Conservation (phyloP, 148 eudicot genomes). For the Chenopodium quinoa region DNA sequence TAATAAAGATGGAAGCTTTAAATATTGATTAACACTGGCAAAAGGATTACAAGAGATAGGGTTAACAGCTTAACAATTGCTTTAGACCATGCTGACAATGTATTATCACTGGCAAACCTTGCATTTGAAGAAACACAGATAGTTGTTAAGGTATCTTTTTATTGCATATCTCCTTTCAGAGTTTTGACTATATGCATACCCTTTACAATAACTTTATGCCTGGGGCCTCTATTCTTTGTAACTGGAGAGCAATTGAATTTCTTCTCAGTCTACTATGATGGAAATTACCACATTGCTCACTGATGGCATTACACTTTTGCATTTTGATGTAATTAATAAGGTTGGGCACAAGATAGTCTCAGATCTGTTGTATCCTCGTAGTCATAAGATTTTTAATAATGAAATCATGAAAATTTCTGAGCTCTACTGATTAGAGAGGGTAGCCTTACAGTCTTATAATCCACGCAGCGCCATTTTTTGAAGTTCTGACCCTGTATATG, state of each 20-base stretch:
- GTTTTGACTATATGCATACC: neutral
- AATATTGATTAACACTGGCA: slow-evolving; percentile 36
- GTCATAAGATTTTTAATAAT: neutral
- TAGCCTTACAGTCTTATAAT: neutral
- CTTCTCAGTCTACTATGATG: neutral
- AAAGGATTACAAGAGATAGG: too few relatives aligned
- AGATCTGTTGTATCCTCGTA: neutral
- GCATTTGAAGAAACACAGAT: slow-evolving; percentile 56
- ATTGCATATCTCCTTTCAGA: neutral
- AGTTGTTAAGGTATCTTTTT: slow-evolving; percentile 52
- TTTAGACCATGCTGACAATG: slow-evolving; percentile 58
- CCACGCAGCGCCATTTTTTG: neutral
- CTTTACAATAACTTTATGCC: neutral
- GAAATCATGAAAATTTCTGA: too few relatives aligned
- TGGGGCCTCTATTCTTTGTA: neutral
- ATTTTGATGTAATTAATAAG: neutral
- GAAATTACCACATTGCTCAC: neutral
- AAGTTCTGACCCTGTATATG: neutral
- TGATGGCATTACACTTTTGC: neutral
- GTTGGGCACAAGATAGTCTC: neutral
- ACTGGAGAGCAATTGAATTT: neutral
- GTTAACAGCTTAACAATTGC: neutral
- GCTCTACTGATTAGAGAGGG: too few relatives aligned
- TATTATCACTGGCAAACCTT: slow-evolving; percentile 56
- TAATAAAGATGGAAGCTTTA: too few relatives aligned